Evolutionary conservation across 495 filamentous ascomycete genomes (phyloP).

Genomic region (Daldinia grandis): DNA sequence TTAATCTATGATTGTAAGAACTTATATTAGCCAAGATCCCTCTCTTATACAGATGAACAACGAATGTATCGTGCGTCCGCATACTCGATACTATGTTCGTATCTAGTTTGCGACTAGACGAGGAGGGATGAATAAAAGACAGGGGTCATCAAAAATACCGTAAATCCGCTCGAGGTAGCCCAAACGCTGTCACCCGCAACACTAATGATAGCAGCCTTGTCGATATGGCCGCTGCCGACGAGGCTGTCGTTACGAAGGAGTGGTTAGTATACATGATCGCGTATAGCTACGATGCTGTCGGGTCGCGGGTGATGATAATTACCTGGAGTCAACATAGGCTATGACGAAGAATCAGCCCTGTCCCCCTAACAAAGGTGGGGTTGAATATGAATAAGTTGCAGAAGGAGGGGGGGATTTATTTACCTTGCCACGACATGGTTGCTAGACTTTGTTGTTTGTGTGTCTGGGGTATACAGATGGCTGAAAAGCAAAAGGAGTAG

Average conservation of each 20-base stretch:
- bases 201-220: slow-evolving; percentile 89
- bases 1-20: slow-evolving; percentile 55
- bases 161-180: slow-evolving; percentile 76
- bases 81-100: not conserved
- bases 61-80: not conserved
- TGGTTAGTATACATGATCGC: slow-evolving; percentile 9
- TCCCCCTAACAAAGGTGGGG: slow-evolving; percentile 50
- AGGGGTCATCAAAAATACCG: slow-evolving; percentile 58
- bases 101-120: slow-evolving; percentile 5
- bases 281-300: slow-evolving; percentile 1
- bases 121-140: not conserved
- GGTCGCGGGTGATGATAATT: slow-evolving; percentile 29
- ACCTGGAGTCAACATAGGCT: slow-evolving; percentile 63
- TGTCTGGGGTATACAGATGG: slow-evolving; percentile 15
- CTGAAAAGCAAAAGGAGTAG: slow-evolving; percentile 1
- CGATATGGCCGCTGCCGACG: slow-evolving; percentile 81
- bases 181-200: slow-evolving; percentile 81
- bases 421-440: slow-evolving; percentile 70
- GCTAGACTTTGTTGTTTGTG: slow-evolving; percentile 22
- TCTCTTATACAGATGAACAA: not conserved
- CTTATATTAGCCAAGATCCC: slow-evolving; percentile 5
- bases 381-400: slow-evolving; percentile 8
- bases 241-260: slow-evolving; percentile 63
- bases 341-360: slow-evolving; percentile 49
- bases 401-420: slow-evolving; percentile 27